Evolutionary conservation across 257 asterid genomes (phyloP).

Genomic region (Nemophila menziesii): DNA sequence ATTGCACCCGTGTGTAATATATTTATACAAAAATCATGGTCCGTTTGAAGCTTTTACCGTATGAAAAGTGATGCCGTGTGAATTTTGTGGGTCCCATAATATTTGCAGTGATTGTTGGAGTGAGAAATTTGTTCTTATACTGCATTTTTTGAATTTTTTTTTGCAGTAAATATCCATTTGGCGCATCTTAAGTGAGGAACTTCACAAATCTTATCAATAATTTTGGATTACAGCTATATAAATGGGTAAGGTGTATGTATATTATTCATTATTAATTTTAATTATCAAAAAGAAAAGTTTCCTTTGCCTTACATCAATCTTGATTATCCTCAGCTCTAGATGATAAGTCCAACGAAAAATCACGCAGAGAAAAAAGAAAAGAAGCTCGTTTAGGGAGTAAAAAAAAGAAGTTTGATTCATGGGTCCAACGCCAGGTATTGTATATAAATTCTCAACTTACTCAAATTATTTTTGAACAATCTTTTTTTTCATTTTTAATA

Average conservation of each 20-base stretch:
- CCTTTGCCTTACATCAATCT: neutral
- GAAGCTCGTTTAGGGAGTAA: conserved; percentile 48
- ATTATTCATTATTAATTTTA: too few species aligned
- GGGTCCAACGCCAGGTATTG: conserved; percentile 50
- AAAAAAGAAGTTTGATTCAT: conserved; percentile 51
- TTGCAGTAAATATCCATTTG: too few species aligned
- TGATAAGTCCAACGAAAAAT: conserved; percentile 15
- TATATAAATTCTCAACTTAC: neutral
- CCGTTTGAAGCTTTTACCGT: too few species aligned
- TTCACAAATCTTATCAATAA: too few species aligned
- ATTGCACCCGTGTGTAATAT: too few species aligned
- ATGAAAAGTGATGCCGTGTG: too few species aligned
- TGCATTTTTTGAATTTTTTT: too few species aligned
- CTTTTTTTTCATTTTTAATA: neutral
- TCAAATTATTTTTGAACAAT: neutral
- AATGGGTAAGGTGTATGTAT: neutral
- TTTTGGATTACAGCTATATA: neutral
- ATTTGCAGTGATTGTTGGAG: too few species aligned
- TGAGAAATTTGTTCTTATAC: too few species aligned
- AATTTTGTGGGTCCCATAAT: too few species aligned
- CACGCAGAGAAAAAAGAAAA: conserved; percentile 52
- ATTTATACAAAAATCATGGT: too few species aligned
- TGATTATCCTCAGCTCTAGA: conserved; percentile 16
- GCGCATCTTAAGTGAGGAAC: too few species aligned
- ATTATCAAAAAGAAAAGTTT: neutral